Evolutionary conservation across 1,284 basidiomycete species (phyloP).

Genomic region (Ustilago nuda): DNA sequence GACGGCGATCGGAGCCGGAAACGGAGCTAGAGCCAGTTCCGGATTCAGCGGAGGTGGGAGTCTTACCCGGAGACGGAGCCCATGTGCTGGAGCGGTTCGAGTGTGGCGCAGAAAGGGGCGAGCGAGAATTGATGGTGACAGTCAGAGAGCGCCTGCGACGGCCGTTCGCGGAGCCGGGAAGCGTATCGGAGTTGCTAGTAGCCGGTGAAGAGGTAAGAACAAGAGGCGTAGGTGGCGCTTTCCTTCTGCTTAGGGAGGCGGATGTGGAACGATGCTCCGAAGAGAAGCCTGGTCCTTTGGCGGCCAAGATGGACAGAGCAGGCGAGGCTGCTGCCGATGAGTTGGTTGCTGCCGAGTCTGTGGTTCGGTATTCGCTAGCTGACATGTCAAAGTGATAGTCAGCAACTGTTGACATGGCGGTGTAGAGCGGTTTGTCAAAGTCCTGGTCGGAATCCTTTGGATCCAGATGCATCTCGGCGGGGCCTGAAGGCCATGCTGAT

Average conservation of each 20-base stretch:
- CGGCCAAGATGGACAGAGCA: conserved; percentile 4
- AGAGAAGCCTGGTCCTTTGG: conserved; percentile 27
- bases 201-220: conserved; percentile 40
- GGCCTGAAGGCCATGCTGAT: not conserved
- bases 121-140: conserved; percentile 22
- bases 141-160: conserved; percentile 26
- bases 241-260: conserved; percentile 22
- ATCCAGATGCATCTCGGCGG: not conserved
- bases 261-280: conserved; percentile 28
- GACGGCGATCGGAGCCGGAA: conserved; percentile 3
- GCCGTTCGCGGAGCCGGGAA: conserved; percentile 24
- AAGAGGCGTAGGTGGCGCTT: conserved; percentile 36
- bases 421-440: not conserved
- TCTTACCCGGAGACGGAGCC: not conserved
- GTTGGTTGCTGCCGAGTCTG: conserved; percentile 3
- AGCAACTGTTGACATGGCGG: conserved; percentile 1
- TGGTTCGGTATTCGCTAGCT: not conserved
- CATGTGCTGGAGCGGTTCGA: conserved; percentile 5
- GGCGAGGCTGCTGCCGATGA: conserved; percentile 16
- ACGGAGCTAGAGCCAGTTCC: not conserved
- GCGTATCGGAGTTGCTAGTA: conserved; percentile 24
- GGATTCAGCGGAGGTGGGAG: conserved; percentile 7
- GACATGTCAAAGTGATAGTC: not conserved
- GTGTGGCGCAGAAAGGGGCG: conserved; percentile 29
- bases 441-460: not conserved